Evolutionary conservation across 2,329 filamentous ascomycete species (phyloP).

Genomic region (Trichoderma sp.): DNA sequence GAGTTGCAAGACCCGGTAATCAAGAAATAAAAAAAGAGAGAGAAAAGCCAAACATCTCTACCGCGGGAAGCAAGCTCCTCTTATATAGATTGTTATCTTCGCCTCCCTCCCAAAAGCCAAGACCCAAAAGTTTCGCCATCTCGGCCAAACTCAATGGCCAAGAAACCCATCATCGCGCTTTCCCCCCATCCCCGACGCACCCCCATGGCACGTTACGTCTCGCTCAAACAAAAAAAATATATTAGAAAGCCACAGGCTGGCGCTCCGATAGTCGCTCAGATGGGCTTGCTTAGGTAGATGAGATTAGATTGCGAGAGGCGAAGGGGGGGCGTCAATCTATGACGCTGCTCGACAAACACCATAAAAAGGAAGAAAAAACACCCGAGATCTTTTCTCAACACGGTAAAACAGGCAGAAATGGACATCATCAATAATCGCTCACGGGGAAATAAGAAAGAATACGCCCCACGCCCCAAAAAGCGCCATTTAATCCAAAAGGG

Average conservation of each 20-base stretch:
- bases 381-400: background rate
- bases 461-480: background rate
- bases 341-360: background rate
- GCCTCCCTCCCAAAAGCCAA: background rate
- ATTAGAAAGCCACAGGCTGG: background rate
- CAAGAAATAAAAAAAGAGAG: background rate
- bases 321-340: background rate
- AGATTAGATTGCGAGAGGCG: background rate
- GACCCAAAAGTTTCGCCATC: background rate
- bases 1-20: background rate
- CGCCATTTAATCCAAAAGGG: background rate
- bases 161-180: background rate
- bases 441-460: background rate
- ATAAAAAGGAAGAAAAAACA: background rate
- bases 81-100: background rate
- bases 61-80: background rate
- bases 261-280: slow-evolving; percentile 16
- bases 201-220: slow-evolving; percentile 10
- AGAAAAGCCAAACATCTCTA: background rate
- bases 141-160: slow-evolving; percentile 1
- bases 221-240: background rate
- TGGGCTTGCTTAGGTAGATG: background rate
- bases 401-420: background rate
- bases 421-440: background rate
- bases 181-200: background rate